These are phyloP conservation scores for Rhipidocladum racemiflorum DNA, from an alignment of 176 grass and related monocot genomes.

Conservation along the genomic window DNA sequence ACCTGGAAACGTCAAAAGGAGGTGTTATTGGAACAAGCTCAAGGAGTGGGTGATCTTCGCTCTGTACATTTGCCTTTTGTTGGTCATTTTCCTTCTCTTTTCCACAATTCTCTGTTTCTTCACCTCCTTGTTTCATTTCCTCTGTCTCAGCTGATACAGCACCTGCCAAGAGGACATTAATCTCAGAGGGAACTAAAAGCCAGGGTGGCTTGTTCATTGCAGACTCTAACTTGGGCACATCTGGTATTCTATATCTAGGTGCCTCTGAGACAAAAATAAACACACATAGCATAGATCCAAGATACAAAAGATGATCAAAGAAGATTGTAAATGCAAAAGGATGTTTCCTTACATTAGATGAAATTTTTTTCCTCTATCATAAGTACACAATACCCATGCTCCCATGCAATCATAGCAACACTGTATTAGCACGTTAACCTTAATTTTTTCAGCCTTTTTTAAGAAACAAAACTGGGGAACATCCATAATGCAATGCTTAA, in stretches of 20 bases:
- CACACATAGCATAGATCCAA: not conserved
- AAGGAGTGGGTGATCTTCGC: constrained; percentile 42
- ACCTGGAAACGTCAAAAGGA: constrained; percentile 66
- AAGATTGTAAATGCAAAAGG: not conserved
- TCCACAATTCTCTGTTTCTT: constrained; percentile 43
- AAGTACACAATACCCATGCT: not conserved
- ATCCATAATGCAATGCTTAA: constrained; percentile 11
- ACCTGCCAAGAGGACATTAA: constrained; percentile 33
- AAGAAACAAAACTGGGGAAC: not conserved
- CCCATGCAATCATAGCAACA: not conserved
- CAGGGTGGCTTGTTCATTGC: not conserved
- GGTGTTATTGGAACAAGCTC: constrained; percentile 76
- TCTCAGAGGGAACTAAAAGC: constrained; percentile 21
- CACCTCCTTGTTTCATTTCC: constrained; percentile 58
- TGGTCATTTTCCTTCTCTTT: constrained; percentile 66
- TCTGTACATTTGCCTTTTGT: constrained; percentile 56
- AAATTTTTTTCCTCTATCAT: not conserved
- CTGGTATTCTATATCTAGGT: not conserved
- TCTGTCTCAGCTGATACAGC: constrained; percentile 39
- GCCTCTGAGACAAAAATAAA: constrained; percentile 1
- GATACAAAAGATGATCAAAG: not conserved
- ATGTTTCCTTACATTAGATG: not conserved
- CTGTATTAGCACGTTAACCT: not conserved
- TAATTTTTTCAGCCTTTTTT: not conserved
- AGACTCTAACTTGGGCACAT: not conserved